Conservation (phyloP, 768 basidiomycete species). For the Suillus americanus region DNA sequence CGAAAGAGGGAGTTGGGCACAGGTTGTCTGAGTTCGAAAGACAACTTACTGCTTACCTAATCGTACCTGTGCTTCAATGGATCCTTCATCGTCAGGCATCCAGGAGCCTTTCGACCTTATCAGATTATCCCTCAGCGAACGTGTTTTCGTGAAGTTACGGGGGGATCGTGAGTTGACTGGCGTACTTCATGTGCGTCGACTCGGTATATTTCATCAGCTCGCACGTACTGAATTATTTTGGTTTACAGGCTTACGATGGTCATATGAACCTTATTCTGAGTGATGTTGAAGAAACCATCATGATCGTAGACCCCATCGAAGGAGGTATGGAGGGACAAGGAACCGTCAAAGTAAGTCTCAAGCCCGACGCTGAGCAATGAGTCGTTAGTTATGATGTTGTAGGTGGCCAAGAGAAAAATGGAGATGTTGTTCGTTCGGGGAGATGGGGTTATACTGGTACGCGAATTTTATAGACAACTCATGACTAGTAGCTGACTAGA, state of each 20-base stretch:
- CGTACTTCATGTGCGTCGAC: constrained; percentile 77
- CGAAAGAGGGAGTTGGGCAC: constrained; percentile 15
- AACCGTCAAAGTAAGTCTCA: constrained; percentile 59
- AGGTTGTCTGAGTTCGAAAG: constrained; percentile 31
- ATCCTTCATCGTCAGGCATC: constrained; percentile 69
- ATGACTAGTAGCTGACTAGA: constrained; percentile 11
- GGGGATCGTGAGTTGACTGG: constrained; percentile 93
- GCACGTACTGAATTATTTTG: constrained; percentile 12
- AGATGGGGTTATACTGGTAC: constrained; percentile 93
- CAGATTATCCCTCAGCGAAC: constrained; percentile 92
- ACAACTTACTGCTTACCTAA: constrained; percentile 24
- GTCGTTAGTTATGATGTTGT: constrained; percentile 6
- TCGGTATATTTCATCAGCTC: constrained; percentile 2
- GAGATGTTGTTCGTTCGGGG: constrained; percentile 98
- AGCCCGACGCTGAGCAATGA: neutral
- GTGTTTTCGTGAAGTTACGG: constrained; percentile 95
- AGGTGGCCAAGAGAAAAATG: constrained; percentile 93
- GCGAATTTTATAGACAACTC: constrained; percentile 24
- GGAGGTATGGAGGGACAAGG: constrained; percentile 54
- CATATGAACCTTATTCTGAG: constrained; percentile 99
- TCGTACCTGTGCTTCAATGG: constrained; percentile 46
- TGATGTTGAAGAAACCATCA: constrained; percentile 96
- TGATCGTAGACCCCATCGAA: constrained; percentile 89
- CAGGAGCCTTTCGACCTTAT: constrained; percentile 98
- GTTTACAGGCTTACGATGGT: constrained; percentile 92